phyloP scores from a whole-genome alignment of 2,329 filamentous ascomycete genomes.

The Diplodia mutila region DNA sequence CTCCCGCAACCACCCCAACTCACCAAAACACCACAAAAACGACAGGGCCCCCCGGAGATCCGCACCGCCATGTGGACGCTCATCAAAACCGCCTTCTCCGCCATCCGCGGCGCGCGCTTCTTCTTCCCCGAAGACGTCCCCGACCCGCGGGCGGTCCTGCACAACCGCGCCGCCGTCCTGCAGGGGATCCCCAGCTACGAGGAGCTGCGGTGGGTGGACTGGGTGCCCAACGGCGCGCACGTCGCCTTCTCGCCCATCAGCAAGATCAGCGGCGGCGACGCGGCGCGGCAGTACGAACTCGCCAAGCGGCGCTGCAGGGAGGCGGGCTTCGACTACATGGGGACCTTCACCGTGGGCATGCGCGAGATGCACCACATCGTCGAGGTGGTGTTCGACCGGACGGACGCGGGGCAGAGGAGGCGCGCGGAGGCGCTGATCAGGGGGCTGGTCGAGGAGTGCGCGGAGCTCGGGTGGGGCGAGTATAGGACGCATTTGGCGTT shows the following conservation, averaged over 20 bases:
- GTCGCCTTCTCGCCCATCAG: conserved; percentile 53
- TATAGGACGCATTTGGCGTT: conserved; percentile 53
- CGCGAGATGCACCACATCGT: conserved; percentile 51
- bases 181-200: conserved; percentile 36
- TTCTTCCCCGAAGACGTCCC: conserved; percentile 43
- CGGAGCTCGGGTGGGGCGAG: conserved; percentile 48
- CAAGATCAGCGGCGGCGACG: conserved; percentile 49
- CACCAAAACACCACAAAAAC: not conserved
- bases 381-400: conserved; percentile 40
- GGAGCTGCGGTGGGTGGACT: conserved; percentile 45
- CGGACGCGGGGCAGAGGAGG: conserved; percentile 32
- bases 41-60: conserved; percentile 28
- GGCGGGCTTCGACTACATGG: conserved; percentile 34
- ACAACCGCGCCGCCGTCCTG: conserved; percentile 30
- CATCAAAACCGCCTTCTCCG: conserved; percentile 42
- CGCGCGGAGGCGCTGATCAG: conserved; percentile 36
- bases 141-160: conserved; percentile 37
- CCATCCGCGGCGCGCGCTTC: conserved; percentile 39
- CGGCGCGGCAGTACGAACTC: conserved; percentile 43
- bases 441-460: conserved; percentile 45
- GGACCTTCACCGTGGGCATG: conserved; percentile 34
- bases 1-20: not conserved
- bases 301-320: conserved; percentile 32
- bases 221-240: conserved; percentile 51
- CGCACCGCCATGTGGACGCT: conserved; percentile 40